phyloP scores from a whole-genome alignment of 805 yeast genomes.

The Kodamaea fukazawae region DNA sequence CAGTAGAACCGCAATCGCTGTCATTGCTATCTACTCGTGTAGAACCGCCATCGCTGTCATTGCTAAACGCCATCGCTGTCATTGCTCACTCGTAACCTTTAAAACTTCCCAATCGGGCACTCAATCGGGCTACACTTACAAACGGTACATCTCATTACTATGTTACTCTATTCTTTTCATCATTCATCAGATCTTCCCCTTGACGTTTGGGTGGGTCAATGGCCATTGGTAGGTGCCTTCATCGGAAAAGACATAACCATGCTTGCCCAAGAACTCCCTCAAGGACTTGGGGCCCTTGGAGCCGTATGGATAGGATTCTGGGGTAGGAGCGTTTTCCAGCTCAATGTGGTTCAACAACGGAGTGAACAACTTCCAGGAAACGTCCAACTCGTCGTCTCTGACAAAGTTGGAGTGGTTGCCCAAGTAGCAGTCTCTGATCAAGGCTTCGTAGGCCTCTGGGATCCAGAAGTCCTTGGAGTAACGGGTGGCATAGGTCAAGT shows the following conservation, averaged over 20 bases:
- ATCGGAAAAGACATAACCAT: conserved; percentile 70
- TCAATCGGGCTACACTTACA: no score
- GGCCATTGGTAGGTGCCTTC: conserved; percentile 88
- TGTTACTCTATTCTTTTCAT: no score
- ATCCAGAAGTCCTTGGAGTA: conserved; percentile 83
- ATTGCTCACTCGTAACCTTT: no score
- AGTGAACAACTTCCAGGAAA: conserved; percentile 90
- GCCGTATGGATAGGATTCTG: conserved; percentile 79
- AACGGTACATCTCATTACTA: no score
- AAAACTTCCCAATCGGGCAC: no score
- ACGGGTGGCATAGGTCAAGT: conserved; percentile 77
- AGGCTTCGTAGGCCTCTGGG: conserved; percentile 97
- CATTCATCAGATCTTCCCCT: conserved; percentile 23
- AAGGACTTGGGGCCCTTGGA: conserved; percentile 81
- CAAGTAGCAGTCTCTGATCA: conserved; percentile 82
- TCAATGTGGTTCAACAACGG: conserved; percentile 84
- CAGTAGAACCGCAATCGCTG: no score
- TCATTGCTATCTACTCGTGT: no score
- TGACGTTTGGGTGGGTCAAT: conserved; percentile 52
- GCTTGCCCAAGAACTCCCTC: conserved; percentile 56
- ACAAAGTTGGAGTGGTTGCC: conserved; percentile 98
- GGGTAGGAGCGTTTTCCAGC: conserved; percentile 62
- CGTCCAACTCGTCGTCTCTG: conserved; percentile 94
- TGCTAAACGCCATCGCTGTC: no score
- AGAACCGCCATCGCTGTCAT: no score